Evolutionary conservation across 2,329 filamentous ascomycete species (phyloP).

Genomic region (Colletotrichum orchidophilum): DNA sequence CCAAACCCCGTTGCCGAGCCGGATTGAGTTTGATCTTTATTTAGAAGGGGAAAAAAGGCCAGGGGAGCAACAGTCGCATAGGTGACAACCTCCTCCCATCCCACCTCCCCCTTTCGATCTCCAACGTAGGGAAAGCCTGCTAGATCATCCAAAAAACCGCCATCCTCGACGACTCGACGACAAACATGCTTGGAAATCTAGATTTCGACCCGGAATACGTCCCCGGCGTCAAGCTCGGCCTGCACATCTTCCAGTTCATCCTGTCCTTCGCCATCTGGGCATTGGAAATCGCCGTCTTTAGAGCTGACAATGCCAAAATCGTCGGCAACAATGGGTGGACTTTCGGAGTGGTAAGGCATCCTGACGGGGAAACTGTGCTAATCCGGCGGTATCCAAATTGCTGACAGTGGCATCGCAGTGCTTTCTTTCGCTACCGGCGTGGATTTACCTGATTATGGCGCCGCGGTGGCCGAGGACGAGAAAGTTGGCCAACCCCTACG

Average conservation of each 20-base stretch:
- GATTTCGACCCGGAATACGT: slow-evolving; percentile 64
- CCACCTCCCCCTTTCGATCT: slow-evolving; percentile 20
- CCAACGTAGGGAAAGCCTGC: slow-evolving; percentile 1
- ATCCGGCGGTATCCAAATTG: neutral
- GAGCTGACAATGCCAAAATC: slow-evolving; percentile 56
- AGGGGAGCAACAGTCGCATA: slow-evolving; percentile 28
- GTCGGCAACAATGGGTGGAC: slow-evolving; percentile 70
- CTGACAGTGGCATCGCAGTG: slow-evolving; percentile 55
- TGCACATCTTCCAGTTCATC: slow-evolving; percentile 65
- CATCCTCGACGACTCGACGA: slow-evolving; percentile 1
- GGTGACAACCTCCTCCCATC: slow-evolving; percentile 14
- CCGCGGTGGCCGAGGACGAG: slow-evolving; percentile 71
- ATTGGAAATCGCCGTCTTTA: slow-evolving; percentile 69
- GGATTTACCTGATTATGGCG: slow-evolving; percentile 72
- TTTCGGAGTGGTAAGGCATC: slow-evolving; percentile 66
- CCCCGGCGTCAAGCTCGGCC: slow-evolving; percentile 64
- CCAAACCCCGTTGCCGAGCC: slow-evolving; percentile 32
- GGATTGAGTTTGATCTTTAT: slow-evolving; percentile 32
- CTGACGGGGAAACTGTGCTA: slow-evolving; percentile 7
- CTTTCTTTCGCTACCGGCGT: slow-evolving; percentile 71
- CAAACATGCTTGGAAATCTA: slow-evolving; percentile 55
- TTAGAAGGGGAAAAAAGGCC: slow-evolving; percentile 22
- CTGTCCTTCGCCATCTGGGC: slow-evolving; percentile 65
- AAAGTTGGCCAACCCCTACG: slow-evolving; percentile 69
- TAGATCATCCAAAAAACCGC: neutral